These are phyloP conservation scores for Fraxinus cuspidata DNA, from an alignment of 257 asterid genomes.

Conservation along the genomic window DNA sequence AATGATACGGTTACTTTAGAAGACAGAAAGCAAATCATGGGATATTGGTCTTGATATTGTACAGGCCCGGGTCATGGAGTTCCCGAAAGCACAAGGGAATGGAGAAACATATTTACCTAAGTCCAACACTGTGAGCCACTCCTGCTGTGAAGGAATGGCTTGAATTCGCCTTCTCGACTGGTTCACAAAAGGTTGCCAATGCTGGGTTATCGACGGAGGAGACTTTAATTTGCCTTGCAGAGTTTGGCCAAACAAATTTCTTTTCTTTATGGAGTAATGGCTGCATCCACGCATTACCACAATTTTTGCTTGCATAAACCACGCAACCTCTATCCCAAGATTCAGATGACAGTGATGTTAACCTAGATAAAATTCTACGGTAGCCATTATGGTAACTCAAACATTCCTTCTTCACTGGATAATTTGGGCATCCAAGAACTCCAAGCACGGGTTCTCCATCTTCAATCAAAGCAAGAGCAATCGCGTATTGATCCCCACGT, in stretches of 20 bases:
- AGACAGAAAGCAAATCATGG: neutral
- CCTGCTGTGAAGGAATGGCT: constrained; percentile 91
- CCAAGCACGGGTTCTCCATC: constrained; percentile 81
- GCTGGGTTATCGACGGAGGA: constrained; percentile 71
- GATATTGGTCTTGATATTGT: too few species aligned
- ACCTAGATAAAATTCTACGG: constrained; percentile 52
- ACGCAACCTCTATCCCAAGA: constrained; percentile 62
- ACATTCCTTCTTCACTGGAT: constrained; percentile 75
- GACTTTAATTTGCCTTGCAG: constrained; percentile 55
- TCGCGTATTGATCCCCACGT: constrained; percentile 83
- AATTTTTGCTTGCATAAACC: constrained; percentile 62
- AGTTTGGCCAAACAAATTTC: constrained; percentile 68
- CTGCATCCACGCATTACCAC: constrained; percentile 81
- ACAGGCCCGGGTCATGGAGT: too few species aligned
- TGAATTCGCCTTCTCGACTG: constrained; percentile 82
- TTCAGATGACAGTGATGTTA: constrained; percentile 35
- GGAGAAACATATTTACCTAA: constrained; percentile 43
- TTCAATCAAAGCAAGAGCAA: constrained; percentile 78
- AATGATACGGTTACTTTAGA: neutral
- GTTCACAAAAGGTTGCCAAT: constrained; percentile 84
- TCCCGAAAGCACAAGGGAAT: too few species aligned
- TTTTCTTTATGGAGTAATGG: constrained; percentile 52
- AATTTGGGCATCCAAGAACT: constrained; percentile 91
- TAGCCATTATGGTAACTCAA: constrained; percentile 59
- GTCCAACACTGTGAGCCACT: constrained; percentile 76